These are phyloP conservation scores for Kwoniella dejecticola DNA, from an alignment of 768 basidiomycete species.

Conservation along the genomic window DNA sequence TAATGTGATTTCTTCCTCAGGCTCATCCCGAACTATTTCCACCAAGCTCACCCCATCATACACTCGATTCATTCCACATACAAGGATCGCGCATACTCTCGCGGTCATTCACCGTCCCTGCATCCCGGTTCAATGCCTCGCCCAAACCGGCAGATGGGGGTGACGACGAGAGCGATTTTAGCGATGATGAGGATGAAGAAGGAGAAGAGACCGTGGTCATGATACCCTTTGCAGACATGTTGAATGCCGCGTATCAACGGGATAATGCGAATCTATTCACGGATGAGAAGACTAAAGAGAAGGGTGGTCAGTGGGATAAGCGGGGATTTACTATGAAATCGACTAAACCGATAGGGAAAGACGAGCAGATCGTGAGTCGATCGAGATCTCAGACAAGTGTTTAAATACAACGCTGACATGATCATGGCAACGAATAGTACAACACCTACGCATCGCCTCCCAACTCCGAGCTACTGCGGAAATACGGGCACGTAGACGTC, in stretches of 20 bases:
- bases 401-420: too few species aligned
- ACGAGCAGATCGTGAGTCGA: conserved; percentile 79
- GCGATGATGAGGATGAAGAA: conserved; percentile 63
- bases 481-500: conserved; percentile 89
- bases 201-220: conserved; percentile 73
- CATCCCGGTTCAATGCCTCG: conserved; percentile 59
- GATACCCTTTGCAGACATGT: conserved; percentile 94
- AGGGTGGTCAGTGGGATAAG: not conserved
- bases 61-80: conserved; percentile 74
- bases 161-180: conserved; percentile 51
- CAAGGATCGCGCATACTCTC: conserved; percentile 92
- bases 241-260: conserved; percentile 82
- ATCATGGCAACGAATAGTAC: too few species aligned
- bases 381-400: too few species aligned
- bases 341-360: conserved; percentile 70
- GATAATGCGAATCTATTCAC: conserved; percentile 88
- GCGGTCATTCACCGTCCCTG: conserved; percentile 82
- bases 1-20: conserved; percentile 25
- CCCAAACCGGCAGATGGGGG: conserved; percentile 23
- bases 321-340: conserved; percentile 56
- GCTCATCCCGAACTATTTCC: conserved; percentile 60
- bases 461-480: conserved; percentile 87
- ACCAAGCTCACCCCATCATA: conserved; percentile 62
- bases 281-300: conserved; percentile 61
- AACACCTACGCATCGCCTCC: conserved; percentile 95